These are phyloP conservation scores for Cotoneaster glaucophyllus DNA, from an alignment of 306 rosid genomes.

Conservation along the genomic window DNA sequence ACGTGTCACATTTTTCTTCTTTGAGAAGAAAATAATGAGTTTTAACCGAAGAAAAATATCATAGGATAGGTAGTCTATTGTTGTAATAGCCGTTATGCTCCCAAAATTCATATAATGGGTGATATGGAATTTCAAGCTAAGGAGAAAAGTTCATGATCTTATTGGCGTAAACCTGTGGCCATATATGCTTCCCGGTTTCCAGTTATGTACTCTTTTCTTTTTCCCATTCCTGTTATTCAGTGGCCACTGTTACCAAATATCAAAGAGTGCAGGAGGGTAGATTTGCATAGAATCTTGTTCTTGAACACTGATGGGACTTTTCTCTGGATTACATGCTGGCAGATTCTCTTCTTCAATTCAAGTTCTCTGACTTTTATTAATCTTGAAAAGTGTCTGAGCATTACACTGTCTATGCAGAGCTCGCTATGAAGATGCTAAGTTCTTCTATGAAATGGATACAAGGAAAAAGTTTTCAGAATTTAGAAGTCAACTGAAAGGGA, in stretches of 20 bases:
- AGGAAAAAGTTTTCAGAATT: slow-evolving; percentile 66
- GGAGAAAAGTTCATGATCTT: no score
- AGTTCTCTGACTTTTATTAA: slow-evolving; percentile 6
- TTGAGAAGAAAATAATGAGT: no score
- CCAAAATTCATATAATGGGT: no score
- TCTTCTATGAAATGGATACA: slow-evolving; percentile 80
- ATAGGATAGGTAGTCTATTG: no score
- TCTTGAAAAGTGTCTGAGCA: slow-evolving; percentile 7
- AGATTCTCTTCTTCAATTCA: neutral
- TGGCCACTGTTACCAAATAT: neutral
- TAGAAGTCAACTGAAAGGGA: slow-evolving; percentile 62
- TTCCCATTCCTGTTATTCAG: neutral
- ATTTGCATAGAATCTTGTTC: neutral
- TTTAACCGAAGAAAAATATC: no score
- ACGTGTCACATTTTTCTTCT: no score
- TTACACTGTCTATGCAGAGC: slow-evolving; percentile 55
- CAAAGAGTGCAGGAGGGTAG: neutral
- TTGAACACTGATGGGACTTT: neutral
- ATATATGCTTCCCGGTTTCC: neutral
- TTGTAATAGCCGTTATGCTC: no score
- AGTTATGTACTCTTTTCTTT: neutral
- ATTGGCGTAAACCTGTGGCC: no score
- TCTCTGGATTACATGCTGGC: slow-evolving; percentile 4
- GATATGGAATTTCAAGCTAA: no score
- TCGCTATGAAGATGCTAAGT: slow-evolving; percentile 95